Evolutionary conservation across 192 early-diverging fungal species (phyloP), one percentile per base, ranked within the genome.

Genomic region (Funneliformis geosporum): DNA sequence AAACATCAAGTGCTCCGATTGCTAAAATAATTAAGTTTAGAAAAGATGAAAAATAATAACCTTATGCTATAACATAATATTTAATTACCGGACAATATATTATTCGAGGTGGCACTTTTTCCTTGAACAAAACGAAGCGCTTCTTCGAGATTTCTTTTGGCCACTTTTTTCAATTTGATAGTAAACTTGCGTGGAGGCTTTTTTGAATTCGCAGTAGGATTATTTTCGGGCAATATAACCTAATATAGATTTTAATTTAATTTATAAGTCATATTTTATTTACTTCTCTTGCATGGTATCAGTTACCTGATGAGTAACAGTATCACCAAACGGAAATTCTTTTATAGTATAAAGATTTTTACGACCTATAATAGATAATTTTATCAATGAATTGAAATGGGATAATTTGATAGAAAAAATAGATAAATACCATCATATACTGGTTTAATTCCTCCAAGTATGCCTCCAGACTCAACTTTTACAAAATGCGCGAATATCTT

Each of bases 361-460:
- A 43, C 93, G 85, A 14, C 71, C 71, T 73, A 5, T 21, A 40
- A 28, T 38, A 70, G n/a, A 44, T 0, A 44, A 2, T 33, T 42
- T 69, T 18, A 69, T 69, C 16, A 33, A 38, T n/a, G 25, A 73
- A 73, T 3, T 8, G 5, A 27, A 27, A 67, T 39, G 5, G 7
- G 65, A 67, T 5, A 2, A 67, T 9, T 67, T 12, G 28, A 67
- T 67, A 12, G 25, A 39, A 25, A 66, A 66, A 67, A 67, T 7
- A 33, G 33, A 33, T 67, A 67, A 28, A 67, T 27, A 11, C 95
- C 93, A 77, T 98, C 96, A 83, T 90, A 98, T 0, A 97, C 92
- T 60, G 94, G 89, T 11, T 85, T 80, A 47, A 88, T 83, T 33
- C 89, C 89, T 8, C 84, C 85, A 2, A 96, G 87, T 16, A 85